A percentile compares a stretch with the other conserved stretches of the same genome.
phyloP scores from a whole-genome alignment of 129 eudicot genomes.

The Centella asiatica region DNA sequence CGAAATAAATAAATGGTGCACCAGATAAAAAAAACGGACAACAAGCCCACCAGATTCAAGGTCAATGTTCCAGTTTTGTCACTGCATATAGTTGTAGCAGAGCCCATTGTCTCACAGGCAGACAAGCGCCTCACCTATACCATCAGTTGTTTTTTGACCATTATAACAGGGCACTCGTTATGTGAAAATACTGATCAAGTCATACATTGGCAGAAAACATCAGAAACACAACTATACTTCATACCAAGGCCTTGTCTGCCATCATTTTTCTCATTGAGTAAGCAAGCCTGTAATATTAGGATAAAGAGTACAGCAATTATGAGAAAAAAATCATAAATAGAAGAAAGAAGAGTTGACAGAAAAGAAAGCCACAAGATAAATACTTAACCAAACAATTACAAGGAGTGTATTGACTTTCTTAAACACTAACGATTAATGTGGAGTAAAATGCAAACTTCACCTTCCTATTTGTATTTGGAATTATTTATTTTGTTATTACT shows the following conservation, averaged over 20 bases:
- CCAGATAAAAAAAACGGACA: conserved; percentile 9
- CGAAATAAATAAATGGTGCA: not conserved
- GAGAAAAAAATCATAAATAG: not conserved
- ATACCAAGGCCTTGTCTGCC: conserved; percentile 90
- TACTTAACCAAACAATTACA: conserved; percentile 1
- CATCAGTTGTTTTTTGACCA: not conserved
- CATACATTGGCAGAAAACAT: too few species aligned
- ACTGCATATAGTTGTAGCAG: conserved; percentile 15
- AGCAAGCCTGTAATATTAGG: conserved; percentile 62
- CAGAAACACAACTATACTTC: conserved; percentile 12
- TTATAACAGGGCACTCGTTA: not conserved
- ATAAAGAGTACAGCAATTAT: not conserved
- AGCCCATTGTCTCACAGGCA: conserved; percentile 16
- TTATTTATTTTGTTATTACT: too few species aligned
- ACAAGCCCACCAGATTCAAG: conserved; percentile 37
- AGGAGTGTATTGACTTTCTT: not conserved
- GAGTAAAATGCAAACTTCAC: too few species aligned
- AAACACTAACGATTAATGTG: too few species aligned
- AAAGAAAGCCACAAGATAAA: not conserved
- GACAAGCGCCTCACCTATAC: conserved; percentile 13
- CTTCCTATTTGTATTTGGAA: too few species aligned
- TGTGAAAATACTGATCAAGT: not conserved
- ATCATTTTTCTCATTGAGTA: conserved; percentile 98
- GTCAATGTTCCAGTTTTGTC: conserved; percentile 15
- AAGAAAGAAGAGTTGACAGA: not conserved